phyloP scores from a whole-genome alignment of 1,139 yeast species.

The Taphrina betulina region DNA sequence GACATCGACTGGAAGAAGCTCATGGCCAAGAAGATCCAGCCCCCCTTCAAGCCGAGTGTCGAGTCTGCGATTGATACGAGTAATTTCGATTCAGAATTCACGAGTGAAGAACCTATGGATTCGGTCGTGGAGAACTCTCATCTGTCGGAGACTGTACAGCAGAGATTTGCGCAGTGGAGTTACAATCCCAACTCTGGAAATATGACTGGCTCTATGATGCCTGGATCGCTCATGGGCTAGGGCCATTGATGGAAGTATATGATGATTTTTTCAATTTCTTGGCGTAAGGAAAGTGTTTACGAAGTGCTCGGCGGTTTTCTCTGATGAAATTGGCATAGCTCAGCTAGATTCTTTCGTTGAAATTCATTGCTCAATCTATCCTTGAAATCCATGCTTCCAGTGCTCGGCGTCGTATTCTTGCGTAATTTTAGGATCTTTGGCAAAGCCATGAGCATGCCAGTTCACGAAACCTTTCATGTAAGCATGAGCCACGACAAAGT shows the following conservation, averaged over 20 bases:
- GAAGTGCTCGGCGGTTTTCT: no score
- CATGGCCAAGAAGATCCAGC: slow-evolving; percentile 82
- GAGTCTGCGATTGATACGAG: slow-evolving; percentile 66
- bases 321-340: no score
- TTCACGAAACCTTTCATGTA: slow-evolving; percentile 55
- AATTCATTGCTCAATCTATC: not conserved
- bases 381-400: slow-evolving; percentile 35
- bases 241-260: no score
- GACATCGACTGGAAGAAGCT: slow-evolving; percentile 82
- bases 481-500: not conserved
- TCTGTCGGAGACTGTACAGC: slow-evolving; percentile 84
- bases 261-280: not conserved
- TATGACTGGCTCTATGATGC: slow-evolving; percentile 18
- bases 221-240: slow-evolving; percentile 19
- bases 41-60: slow-evolving; percentile 94
- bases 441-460: slow-evolving; percentile 72
- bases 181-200: slow-evolving; percentile 13
- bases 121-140: slow-evolving; percentile 83
- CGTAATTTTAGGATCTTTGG: slow-evolving; percentile 64
- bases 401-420: slow-evolving; percentile 46
- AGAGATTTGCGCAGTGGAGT: slow-evolving; percentile 94
- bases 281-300: not conserved
- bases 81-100: slow-evolving; percentile 85
- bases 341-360: not conserved
- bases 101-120: slow-evolving; percentile 89